Evolutionary conservation across 139 green algal genomes (phyloP).

Genomic region (Monoraphidium neglectum): DNA sequence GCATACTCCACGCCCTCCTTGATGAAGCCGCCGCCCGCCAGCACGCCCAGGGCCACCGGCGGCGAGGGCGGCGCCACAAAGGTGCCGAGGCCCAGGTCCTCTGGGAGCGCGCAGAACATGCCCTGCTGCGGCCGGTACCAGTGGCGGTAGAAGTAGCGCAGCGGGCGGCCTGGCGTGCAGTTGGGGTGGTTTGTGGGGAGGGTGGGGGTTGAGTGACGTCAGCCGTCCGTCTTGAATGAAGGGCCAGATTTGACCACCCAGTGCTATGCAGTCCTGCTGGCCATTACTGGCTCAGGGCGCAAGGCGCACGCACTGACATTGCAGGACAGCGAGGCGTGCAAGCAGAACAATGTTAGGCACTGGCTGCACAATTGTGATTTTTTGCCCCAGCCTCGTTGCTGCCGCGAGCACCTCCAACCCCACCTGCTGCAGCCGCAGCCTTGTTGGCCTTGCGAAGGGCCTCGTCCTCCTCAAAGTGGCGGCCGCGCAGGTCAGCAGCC

Average conservation of each 20-base stretch:
- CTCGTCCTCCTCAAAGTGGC: conserved; percentile 53
- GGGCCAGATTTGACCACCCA: too few relatives aligned
- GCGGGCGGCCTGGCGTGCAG: conserved; percentile 28
- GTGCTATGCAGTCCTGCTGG: too few relatives aligned
- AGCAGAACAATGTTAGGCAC: too few relatives aligned
- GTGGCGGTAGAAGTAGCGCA: conserved; percentile 73
- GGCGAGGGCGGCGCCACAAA: conserved; percentile 28
- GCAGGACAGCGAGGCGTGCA: too few relatives aligned
- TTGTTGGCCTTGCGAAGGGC: conserved; percentile 31
- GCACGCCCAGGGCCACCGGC: conserved; percentile 27
- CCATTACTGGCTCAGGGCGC: too few relatives aligned
- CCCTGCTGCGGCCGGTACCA: conserved; percentile 84
- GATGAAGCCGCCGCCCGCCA: conserved; percentile 47
- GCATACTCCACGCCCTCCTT: conserved; percentile 62
- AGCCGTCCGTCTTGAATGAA: too few relatives aligned
- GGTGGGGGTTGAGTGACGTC: too few relatives aligned
- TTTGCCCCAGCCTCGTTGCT: too few relatives aligned
- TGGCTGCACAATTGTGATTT: too few relatives aligned
- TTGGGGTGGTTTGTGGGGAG: neutral
- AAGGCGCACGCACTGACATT: too few relatives aligned
- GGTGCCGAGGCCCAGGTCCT: conserved; percentile 59
- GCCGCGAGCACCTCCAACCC: too few relatives aligned
- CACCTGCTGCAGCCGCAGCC: conserved; percentile 17
- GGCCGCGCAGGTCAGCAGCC: conserved; percentile 34
- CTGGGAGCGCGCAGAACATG: conserved; percentile 80